Base-by-base conservation (phyloP, 2,329 filamentous ascomycete genomes). In the Cadophora sp. region DNA sequence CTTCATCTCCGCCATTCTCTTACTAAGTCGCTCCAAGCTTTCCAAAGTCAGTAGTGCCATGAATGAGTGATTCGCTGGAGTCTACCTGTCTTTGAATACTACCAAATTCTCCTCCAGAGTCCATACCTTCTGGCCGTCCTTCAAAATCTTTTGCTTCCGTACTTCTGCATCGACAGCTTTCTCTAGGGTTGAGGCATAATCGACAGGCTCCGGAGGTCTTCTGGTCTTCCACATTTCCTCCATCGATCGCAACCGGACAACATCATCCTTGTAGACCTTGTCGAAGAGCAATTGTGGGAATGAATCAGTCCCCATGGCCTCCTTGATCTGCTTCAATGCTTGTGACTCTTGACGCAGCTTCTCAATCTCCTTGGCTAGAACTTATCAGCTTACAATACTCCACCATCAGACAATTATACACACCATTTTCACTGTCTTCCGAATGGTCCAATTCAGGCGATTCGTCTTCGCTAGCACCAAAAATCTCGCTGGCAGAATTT, bases 141-240 rank as follows among this genome's bases (percentile, higher is more conserved):
- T 79, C 5, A 90, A 72, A 59, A 89, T 79, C 0, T 85, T 80
- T 6, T 91, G 82, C 59, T 84, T 86, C 2, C 80, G 74, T 8
- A 64, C 50, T 58, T 72, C 66, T 16, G 84, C 83, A 9, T 87
- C 79, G 1, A 80, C 82, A 1, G 87, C 83, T 62, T 88, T 83
- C 22, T 83, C 76, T 56, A 86, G 79, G 1, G 95, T 77, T 0
- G 80, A 78, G 14, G 89, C 84, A 77, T 91, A 97, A 47, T 90
- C 83, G 14, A 98, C 83, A 8, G 92, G 81, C 73, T 91, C 84
- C 0, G 95, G 96, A 1, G 90, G 84, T 69, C 87, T 87, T 71
- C 94, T 87, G 4, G 87, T 89, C 79, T 94, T 96, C 96, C 96
- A 99, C 93, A 98, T 97, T 70, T 96, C 95, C 76, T 96, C 91